Percentiles rank a stretch among this genome's conserved stretches.
phyloP scores from a whole-genome alignment of 306 rosid species.

The Spatholobus suberectus region DNA sequence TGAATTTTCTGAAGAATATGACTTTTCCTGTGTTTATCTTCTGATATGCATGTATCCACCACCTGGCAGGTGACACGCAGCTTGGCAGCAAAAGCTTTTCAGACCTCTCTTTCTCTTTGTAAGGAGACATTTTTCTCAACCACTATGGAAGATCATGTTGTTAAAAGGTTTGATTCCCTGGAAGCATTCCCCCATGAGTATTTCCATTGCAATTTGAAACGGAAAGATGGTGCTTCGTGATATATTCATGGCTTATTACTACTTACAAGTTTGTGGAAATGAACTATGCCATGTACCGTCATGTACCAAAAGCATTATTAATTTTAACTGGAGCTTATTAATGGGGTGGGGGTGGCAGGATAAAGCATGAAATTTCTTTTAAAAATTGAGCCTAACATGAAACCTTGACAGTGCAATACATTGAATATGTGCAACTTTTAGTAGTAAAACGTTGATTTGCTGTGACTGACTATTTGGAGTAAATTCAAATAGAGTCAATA shows the following conservation, averaged over 20 bases:
- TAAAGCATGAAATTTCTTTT: conserved; percentile 16
- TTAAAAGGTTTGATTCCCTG: conserved; percentile 64
- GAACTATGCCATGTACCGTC: conserved; percentile 22
- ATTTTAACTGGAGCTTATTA: background rate
- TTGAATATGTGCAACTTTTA: background rate
- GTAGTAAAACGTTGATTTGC: conserved; percentile 3
- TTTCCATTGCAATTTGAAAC: conserved; percentile 22
- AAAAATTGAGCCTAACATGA: background rate
- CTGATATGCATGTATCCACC: conserved; percentile 29
- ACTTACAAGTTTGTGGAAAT: conserved; percentile 4
- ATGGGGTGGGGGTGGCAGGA: background rate
- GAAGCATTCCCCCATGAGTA: conserved; percentile 7
- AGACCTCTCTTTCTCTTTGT: conserved; percentile 82
- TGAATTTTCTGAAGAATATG: conserved; percentile 28
- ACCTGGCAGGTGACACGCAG: conserved; percentile 77
- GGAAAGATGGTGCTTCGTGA: conserved; percentile 19
- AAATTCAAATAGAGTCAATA: background rate
- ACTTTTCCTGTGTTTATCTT: conserved; percentile 27
- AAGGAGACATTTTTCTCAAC: conserved; percentile 89
- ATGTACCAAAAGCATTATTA: conserved; percentile 14
- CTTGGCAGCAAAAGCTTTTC: conserved; percentile 91
- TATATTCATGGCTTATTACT: background rate
- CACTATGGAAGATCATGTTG: conserved; percentile 74
- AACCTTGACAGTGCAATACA: background rate
- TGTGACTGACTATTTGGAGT: background rate